Percentiles rank a stretch among this genome's conserved stretches.
Conservation (phyloP, 352 stramenopile species). For the Globisporangium spinosum region DNA sequence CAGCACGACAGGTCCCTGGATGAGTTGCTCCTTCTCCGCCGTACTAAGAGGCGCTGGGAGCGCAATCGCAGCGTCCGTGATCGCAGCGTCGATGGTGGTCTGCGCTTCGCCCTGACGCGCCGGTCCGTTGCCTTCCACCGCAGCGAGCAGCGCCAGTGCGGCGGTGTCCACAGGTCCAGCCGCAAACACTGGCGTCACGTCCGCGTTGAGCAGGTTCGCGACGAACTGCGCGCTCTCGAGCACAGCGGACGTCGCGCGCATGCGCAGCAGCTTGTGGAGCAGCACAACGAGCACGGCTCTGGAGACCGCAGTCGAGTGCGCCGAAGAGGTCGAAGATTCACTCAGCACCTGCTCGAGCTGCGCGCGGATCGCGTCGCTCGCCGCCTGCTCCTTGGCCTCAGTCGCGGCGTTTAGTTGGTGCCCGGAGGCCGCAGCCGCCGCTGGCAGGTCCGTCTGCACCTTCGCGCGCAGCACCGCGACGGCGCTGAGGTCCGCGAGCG, state of each 20-base stretch:
- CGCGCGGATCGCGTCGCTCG: slow-evolving; percentile 15
- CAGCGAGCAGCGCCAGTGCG: slow-evolving; percentile 27
- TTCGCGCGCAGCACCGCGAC: slow-evolving; percentile 47
- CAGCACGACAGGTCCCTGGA: slow-evolving; percentile 33
- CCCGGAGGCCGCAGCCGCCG: background rate
- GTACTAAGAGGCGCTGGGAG: slow-evolving; percentile 37
- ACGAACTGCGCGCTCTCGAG: slow-evolving; percentile 43
- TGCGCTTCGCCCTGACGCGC: slow-evolving; percentile 18
- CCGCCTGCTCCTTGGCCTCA: slow-evolving; percentile 12
- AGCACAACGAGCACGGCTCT: slow-evolving; percentile 31
- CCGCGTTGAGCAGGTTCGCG: slow-evolving; percentile 54
- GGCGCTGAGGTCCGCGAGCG: slow-evolving; percentile 54
- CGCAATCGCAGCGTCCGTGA: slow-evolving; percentile 27
- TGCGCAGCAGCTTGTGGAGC: slow-evolving; percentile 21
- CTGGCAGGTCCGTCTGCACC: slow-evolving; percentile 33
- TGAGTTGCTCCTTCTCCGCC: slow-evolving; percentile 36
- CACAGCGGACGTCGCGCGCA: slow-evolving; percentile 24
- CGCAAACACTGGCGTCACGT: slow-evolving; percentile 36
- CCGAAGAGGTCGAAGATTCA: slow-evolving; percentile 13
- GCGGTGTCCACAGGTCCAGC: slow-evolving; percentile 24
- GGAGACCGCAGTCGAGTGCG: slow-evolving; percentile 12
- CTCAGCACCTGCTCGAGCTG: slow-evolving; percentile 13
- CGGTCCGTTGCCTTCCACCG: slow-evolving; percentile 26
- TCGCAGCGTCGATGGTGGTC: slow-evolving; percentile 19
- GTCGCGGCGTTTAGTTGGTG: slow-evolving; percentile 6